A percentile compares a stretch with the other conserved stretches of the same genome.
Evolutionary conservation across 768 basidiomycete genomes (phyloP).

Genomic region (Leccinum subtestaceum): DNA sequence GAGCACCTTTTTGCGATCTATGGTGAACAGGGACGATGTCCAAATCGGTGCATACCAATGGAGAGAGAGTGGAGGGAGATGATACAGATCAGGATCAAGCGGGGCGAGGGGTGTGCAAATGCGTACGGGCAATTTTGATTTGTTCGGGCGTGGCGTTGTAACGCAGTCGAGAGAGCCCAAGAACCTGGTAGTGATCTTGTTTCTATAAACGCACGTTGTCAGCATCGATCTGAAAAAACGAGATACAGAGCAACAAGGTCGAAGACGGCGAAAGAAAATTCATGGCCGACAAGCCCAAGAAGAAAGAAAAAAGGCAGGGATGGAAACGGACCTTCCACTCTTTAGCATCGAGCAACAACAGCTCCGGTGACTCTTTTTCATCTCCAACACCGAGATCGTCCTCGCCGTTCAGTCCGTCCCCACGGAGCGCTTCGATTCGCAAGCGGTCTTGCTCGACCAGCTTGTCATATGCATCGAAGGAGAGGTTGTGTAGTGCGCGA

Average conservation of each 20-base stretch:
- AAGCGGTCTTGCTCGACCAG: slow-evolving; percentile 52
- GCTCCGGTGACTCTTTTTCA: slow-evolving; percentile 73
- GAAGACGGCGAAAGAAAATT: neutral
- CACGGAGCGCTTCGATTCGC: slow-evolving; percentile 49
- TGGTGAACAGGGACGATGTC: neutral
- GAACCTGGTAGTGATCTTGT: slow-evolving; percentile 98
- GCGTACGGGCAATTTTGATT: slow-evolving; percentile 94
- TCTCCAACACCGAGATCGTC: slow-evolving; percentile 93
- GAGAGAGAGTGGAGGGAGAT: neutral
- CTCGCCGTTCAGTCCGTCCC: slow-evolving; percentile 48
- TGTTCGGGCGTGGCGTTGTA: slow-evolving; percentile 86
- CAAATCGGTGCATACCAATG: neutral
- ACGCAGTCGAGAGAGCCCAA: slow-evolving; percentile 88
- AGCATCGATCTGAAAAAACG: slow-evolving; percentile 5
- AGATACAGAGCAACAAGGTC: neutral
- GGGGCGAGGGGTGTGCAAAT: slow-evolving; percentile 8
- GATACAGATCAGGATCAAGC: slow-evolving; percentile 10
- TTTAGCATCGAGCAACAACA: slow-evolving; percentile 85
- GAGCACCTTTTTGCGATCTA: slow-evolving; percentile 98
- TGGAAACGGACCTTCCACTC: slow-evolving; percentile 83
- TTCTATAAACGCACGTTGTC: slow-evolving; percentile 48
- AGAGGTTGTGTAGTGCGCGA: slow-evolving; percentile 68
- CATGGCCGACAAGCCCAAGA: neutral
- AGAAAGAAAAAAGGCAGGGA: neutral
- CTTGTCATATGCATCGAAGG: slow-evolving; percentile 83